Percentiles rank a stretch among this genome's conserved stretches.
These are phyloP conservation scores for Striga hermonthica DNA, from an alignment of 305 asterid species.

Conservation along the genomic window DNA sequence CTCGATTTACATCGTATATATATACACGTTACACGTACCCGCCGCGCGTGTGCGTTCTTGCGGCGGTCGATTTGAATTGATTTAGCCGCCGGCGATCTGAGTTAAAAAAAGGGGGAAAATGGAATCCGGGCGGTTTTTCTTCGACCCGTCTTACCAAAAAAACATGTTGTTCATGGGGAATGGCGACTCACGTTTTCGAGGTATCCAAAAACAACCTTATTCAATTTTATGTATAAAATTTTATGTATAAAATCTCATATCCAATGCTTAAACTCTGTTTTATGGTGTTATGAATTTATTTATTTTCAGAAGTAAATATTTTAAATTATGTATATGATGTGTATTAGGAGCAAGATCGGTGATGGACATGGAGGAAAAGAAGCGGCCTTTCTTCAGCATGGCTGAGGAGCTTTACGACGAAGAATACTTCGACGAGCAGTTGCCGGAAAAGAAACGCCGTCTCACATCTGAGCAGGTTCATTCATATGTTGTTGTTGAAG, in stretches of 20 bases:
- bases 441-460: conserved; percentile 95
- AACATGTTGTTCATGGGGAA: conserved; percentile 70
- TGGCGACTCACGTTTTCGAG: conserved; percentile 66
- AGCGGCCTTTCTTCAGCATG: conserved; percentile 73
- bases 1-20: too few species aligned
- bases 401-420: conserved; percentile 75
- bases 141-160: conserved; percentile 60
- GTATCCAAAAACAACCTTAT: conserved; percentile 35
- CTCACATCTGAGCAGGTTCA: conserved; percentile 84
- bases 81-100: conserved; percentile 39
- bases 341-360: conserved; percentile 54
- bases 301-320: background rate
- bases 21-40: conserved; percentile 31
- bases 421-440: conserved; percentile 86
- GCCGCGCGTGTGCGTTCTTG: conserved; percentile 22
- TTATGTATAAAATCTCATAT: background rate
- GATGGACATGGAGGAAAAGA: conserved; percentile 73
- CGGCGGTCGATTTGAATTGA: conserved; percentile 25
- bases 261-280: background rate
- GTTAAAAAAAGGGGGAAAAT: conserved; percentile 33
- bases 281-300: background rate
- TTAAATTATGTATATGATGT: conserved; percentile 5
- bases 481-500: background rate
- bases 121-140: conserved; percentile 81
- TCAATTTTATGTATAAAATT: background rate